Percentiles rank a stretch among this genome's conserved stretches.
Conservation (phyloP, 306 rosid genomes). For the Canavalia gladiata region DNA sequence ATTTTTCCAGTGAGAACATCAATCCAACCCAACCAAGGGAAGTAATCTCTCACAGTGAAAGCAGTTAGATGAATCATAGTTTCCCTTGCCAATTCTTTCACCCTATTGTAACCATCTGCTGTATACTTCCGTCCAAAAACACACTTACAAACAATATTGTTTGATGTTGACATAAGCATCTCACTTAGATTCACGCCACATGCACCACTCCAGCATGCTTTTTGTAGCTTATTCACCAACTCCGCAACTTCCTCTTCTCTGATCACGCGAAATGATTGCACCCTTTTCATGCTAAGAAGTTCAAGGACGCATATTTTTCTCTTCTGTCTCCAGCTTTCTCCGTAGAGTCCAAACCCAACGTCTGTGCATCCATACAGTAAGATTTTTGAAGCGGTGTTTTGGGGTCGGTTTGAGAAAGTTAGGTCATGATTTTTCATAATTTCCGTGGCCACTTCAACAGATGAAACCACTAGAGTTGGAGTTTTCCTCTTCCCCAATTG, state of each 20-base stretch:
- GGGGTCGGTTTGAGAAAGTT: constrained; percentile 44
- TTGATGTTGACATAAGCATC: constrained; percentile 30
- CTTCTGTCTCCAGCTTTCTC: constrained; percentile 51
- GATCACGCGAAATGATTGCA: constrained; percentile 3
- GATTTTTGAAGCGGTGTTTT: constrained; percentile 37
- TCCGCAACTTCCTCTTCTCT: constrained; percentile 54
- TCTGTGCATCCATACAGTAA: constrained; percentile 43
- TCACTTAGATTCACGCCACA: constrained; percentile 44
- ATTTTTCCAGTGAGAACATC: constrained; percentile 48
- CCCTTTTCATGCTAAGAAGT: constrained; percentile 47
- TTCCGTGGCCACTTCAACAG: constrained; percentile 33
- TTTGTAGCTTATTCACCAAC: constrained; percentile 42
- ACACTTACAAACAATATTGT: constrained; percentile 42
- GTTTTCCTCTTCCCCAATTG: constrained; percentile 43
- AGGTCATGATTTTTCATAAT: constrained; percentile 43
- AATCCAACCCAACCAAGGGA: constrained; percentile 54
- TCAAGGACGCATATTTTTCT: constrained; percentile 45
- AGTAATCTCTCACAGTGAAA: constrained; percentile 50
- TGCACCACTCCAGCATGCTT: not conserved
- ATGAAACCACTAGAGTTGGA: constrained; percentile 52
- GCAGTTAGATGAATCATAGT: constrained; percentile 20
- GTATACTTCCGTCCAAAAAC: constrained; percentile 33
- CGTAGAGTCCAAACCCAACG: constrained; percentile 42
- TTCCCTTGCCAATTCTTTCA: constrained; percentile 36
- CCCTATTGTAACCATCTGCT: not conserved